A percentile compares a stretch with the other conserved stretches of the same genome.
Conservation (phyloP, 768 basidiomycete species). For the Peribolospora kevripleyi region DNA sequence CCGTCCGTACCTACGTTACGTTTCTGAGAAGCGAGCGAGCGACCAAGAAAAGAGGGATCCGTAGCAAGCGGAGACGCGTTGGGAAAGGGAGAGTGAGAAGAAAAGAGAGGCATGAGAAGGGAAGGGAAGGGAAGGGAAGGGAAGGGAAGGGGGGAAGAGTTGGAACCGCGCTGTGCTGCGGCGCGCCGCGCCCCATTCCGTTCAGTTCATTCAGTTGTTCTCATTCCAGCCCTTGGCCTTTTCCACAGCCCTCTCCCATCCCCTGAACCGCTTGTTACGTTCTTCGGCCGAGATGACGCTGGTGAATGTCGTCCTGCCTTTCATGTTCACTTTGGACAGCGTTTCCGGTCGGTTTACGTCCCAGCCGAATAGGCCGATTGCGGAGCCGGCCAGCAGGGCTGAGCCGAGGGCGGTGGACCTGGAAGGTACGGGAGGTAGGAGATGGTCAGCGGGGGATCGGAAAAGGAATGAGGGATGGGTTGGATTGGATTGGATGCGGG, state of each 20-base stretch:
- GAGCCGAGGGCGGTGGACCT: slow-evolving; percentile 90
- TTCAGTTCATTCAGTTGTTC: slow-evolving; percentile 9
- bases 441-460: not conserved
- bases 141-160: too few relatives aligned
- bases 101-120: too few relatives aligned
- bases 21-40: too few relatives aligned
- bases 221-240: slow-evolving; percentile 61
- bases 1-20: too few relatives aligned
- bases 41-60: too few relatives aligned
- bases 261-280: slow-evolving; percentile 41
- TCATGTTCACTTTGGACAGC: slow-evolving; percentile 61
- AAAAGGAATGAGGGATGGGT: not conserved
- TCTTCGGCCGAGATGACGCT: slow-evolving; percentile 32
- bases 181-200: slow-evolving; percentile 3
- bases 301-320: slow-evolving; percentile 45
- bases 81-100: too few relatives aligned
- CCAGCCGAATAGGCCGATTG: slow-evolving; percentile 76
- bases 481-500: not conserved
- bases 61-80: too few relatives aligned
- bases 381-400: slow-evolving; percentile 73
- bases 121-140: too few relatives aligned
- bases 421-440: not conserved
- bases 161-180: too few relatives aligned
- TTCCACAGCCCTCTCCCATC: slow-evolving; percentile 76
- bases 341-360: slow-evolving; percentile 62